Evolutionary conservation across 108 stramenopile genomes (phyloP).

Genomic region (Schizochytrium sp.): DNA sequence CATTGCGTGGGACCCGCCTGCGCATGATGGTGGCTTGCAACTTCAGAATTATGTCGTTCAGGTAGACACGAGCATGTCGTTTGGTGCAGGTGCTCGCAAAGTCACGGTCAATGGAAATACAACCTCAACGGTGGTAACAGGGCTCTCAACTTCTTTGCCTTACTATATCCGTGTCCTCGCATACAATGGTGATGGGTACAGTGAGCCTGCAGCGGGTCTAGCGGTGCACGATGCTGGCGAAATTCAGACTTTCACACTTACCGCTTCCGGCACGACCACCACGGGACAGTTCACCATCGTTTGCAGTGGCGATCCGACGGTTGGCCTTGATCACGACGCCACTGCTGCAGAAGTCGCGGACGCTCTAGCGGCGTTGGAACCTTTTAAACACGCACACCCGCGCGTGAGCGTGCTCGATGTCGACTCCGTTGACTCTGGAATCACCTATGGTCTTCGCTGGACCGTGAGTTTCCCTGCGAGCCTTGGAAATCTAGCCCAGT

Average conservation of each 20-base stretch:
- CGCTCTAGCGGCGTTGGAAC: slow-evolving; percentile 43
- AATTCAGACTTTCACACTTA: neutral
- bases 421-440: neutral
- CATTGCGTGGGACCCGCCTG: neutral
- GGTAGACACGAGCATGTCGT: neutral
- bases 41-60: neutral
- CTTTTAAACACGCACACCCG: slow-evolving; percentile 21
- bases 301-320: slow-evolving; percentile 44
- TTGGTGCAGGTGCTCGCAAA: neutral
- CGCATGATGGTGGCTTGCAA: neutral
- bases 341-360: slow-evolving; percentile 35
- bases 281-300: slow-evolving; percentile 50
- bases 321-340: slow-evolving; percentile 35
- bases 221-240: neutral
- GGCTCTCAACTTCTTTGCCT: neutral
- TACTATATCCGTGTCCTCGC: slow-evolving; percentile 30
- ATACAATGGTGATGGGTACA: slow-evolving; percentile 21
- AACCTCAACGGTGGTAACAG: neutral
- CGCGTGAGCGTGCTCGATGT: neutral
- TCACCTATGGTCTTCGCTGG: neutral
- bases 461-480: neutral
- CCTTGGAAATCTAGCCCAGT: neutral
- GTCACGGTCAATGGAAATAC: neutral
- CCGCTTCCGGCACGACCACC: neutral
- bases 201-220: neutral